Evolutionary conservation across 2,329 filamentous ascomycete species (phyloP), one percentile per base, ranked within the genome.

Genomic region (Zymoseptoria passerinii): DNA sequence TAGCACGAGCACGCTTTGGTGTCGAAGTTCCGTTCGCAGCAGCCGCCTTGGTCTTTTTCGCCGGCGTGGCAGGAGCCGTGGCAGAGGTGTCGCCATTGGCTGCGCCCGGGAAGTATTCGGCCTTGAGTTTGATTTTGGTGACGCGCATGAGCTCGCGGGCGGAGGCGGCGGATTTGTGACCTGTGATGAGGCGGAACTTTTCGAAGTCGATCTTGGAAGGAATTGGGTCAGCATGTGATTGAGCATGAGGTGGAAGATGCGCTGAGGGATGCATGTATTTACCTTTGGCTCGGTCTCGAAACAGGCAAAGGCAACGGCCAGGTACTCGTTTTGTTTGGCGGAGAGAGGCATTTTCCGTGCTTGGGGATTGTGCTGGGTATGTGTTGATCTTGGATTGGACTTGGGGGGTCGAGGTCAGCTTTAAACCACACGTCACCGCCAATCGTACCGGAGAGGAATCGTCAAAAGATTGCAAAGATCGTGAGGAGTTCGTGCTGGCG

Each of bases 81-180:
- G n/a, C n/a, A n/a, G n/a, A n/a, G n/a, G n/a, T n/a, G n/a, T n/a
- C n/a, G n/a, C n/a, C n/a, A n/a, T n/a, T n/a, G n/a, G n/a, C n/a
- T n/a, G n/a, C n/a, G n/a, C n/a, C n/a, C n/a, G n/a, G n/a, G n/a
- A n/a, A n/a, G n/a, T n/a, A n/a, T n/a, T n/a, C n/a, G 28, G 59
- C 60, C 35, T 65, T 67, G 29, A 71, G 61, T 53, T 71, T 72
- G 55, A 71, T 71, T 61, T 71, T 72, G 50, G 68, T 70, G 8
- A 70, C 65, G 58, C 70, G 69, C 63, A 72, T 63, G 57, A 70
- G 63, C 59, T 72, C 70, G 58, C 67, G 64, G 48, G 69, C 70
- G 28, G 65, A 69, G 53, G 56, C 51, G 50, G 65, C 57, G 48
- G 63, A 61, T 29, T 63, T 63, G 61, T 69, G 66, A 58, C 63